Conservation (phyloP, 208 protist genomes). For the Acanthamoeba culbertsoni region DNA sequence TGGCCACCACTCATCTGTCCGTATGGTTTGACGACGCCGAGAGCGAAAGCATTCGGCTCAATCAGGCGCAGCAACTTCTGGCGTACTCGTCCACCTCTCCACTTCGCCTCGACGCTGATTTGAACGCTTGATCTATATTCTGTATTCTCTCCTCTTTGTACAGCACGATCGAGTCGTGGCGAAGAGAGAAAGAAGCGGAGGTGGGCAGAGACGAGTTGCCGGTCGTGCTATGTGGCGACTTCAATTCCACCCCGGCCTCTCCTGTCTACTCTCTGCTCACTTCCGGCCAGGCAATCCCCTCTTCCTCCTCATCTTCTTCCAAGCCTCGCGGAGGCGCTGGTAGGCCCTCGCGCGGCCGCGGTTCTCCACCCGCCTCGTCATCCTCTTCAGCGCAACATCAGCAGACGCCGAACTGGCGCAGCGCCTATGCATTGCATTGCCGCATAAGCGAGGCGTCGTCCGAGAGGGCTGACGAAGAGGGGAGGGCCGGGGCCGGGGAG, state of each 20-base stretch:
- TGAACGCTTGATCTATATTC: background rate
- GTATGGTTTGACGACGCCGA: slow-evolving; percentile 7
- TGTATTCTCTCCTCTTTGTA: background rate
- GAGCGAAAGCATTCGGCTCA: background rate
- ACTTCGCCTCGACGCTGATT: background rate
- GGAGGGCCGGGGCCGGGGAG: background rate
- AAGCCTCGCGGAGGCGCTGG: background rate
- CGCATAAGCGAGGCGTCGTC: background rate
- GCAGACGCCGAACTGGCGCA: background rate
- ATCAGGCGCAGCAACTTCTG: background rate
- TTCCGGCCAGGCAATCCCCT: background rate
- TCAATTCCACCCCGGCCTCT: background rate
- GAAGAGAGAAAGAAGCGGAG: background rate
- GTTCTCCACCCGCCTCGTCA: background rate
- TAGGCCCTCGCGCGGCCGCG: background rate
- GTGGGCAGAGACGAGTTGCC: background rate
- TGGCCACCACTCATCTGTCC: background rate
- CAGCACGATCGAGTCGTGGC: background rate
- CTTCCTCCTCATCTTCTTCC: too few species aligned
- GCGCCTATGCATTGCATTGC: background rate
- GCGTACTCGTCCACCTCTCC: background rate
- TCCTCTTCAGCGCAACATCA: background rate
- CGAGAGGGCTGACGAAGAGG: background rate
- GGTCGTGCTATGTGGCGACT: background rate
- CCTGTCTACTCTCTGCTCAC: background rate